Base-by-base conservation (phyloP, 768 basidiomycete species). In the Mycena latifolia region DNA sequence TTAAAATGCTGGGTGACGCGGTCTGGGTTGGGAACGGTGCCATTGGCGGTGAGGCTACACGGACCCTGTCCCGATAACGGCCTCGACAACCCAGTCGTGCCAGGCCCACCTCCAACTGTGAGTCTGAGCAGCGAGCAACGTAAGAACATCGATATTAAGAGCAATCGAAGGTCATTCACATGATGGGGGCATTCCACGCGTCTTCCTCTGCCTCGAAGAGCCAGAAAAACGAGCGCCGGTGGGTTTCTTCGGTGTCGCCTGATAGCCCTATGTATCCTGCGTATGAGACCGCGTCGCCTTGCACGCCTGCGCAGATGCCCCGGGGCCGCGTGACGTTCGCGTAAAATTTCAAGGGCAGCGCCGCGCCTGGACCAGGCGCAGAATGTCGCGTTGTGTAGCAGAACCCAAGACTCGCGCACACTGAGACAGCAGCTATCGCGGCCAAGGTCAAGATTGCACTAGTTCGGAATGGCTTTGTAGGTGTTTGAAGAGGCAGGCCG, bases 51-150 rank as follows among this genome's bases (percentile, higher is more conserved):
- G 20, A 73, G 47, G 27, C 48, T 45, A 50, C 76, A 77, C 15
- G 67, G 73, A 18, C 72, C 74, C 60, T 72, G 64, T 55, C 69
- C 70, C 46, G 65, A 53, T 8, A 76, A 27, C 17, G 75, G 67
- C 33, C 74, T 73, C 43, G 69, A 35, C 37, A 77, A 46, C 27
- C 76, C 75, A 31, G 67, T 74, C 14, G 70, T 74, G 11, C 76
- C 77, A 31, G 77, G 77, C 10, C 77, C 76, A 24, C 76, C 77
- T 1, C 77, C 75, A 27, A 76, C 66, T 6, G 75, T 70, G 29
- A 77, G 55, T 6, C 76, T 77, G 37, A 12, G 17, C 22, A 24
- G 28, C 7, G n/a, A n/a, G n/a, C n/a, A n/a, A n/a, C n/a, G n/a
- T n/a, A n/a, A n/a, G n/a, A n/a, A n/a, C n/a, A n/a, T n/a, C n/a